These are phyloP conservation scores for Oryza glaberrima DNA, from an alignment of 176 grass and related monocot species.

Conservation along the genomic window DNA sequence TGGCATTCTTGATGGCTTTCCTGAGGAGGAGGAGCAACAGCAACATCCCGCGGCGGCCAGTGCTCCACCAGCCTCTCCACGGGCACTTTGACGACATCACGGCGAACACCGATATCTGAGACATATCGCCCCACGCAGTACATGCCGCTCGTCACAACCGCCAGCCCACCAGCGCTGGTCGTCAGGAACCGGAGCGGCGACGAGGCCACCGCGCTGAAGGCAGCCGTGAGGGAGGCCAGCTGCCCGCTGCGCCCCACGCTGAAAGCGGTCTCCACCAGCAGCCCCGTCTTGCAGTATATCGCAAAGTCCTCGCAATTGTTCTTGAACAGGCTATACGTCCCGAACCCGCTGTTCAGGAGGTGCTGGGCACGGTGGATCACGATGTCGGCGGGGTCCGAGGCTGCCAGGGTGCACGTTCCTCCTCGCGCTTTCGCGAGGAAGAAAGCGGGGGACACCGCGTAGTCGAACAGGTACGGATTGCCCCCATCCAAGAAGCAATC, in stretches of 20 bases:
- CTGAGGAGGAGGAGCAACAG: too few relatives aligned
- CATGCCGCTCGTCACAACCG: constrained; percentile 54
- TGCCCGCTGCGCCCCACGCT: constrained; percentile 87
- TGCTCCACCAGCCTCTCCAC: constrained; percentile 62
- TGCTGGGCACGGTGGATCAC: constrained; percentile 65
- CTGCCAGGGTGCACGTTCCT: constrained; percentile 80
- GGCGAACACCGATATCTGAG: constrained; percentile 61
- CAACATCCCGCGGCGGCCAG: not conserved
- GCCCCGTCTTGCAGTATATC: constrained; percentile 85
- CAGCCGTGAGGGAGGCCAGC: constrained; percentile 64
- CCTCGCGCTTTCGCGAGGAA: constrained; percentile 88
- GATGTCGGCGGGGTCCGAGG: constrained; percentile 45
- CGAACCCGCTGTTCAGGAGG: constrained; percentile 69
- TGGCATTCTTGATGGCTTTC: too few relatives aligned
- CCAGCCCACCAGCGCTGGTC: constrained; percentile 46
- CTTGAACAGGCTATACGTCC: constrained; percentile 76
- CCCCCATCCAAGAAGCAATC: constrained; percentile 83
- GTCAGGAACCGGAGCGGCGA: constrained; percentile 68
- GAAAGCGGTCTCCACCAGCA: constrained; percentile 70
- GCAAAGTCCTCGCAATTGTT: constrained; percentile 98
- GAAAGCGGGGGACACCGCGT: constrained; percentile 60
- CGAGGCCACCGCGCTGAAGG: constrained; percentile 49
- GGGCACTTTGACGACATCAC: constrained; percentile 61
- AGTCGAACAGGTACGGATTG: constrained; percentile 72
- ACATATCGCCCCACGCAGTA: constrained; percentile 64